phyloP scores from a whole-genome alignment of 106 monocot species.

The Acanthochlamys bracteata region DNA sequence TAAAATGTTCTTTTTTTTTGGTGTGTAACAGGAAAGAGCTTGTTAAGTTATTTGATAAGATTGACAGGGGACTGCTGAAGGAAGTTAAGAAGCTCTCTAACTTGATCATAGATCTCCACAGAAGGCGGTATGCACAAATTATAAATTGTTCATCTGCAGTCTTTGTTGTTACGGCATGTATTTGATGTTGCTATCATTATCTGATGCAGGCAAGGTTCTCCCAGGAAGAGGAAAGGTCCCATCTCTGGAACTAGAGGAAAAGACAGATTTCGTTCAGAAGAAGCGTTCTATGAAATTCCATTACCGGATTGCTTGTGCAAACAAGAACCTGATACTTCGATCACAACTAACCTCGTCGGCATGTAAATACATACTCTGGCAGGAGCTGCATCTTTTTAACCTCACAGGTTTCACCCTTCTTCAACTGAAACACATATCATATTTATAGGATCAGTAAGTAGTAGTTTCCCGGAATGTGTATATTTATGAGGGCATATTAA shows the following conservation, averaged over 20 bases:
- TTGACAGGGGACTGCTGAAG: conserved; percentile 39
- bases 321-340: not conserved
- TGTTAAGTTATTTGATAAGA: conserved; percentile 73
- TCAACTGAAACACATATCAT: too few relatives aligned
- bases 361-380: not conserved
- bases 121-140: conserved; percentile 46
- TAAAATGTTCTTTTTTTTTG: not conserved
- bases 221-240: conserved; percentile 82
- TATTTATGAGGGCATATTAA: too few relatives aligned
- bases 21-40: conserved; percentile 50
- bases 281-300: conserved; percentile 93
- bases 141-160: not conserved
- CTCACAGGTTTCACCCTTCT: not conserved
- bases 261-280: conserved; percentile 85
- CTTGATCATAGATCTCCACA: conserved; percentile 47
- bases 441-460: too few relatives aligned
- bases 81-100: conserved; percentile 57
- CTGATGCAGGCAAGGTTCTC: conserved; percentile 66
- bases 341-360: not conserved
- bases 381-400: not conserved
- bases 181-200: too few relatives aligned
- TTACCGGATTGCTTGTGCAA: conserved; percentile 48
- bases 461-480: too few relatives aligned
- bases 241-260: conserved; percentile 78
- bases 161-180: not conserved